Evolutionary conservation across 140 eudicot species (phyloP), one percentile per base, ranked within the genome.

Genomic region (Flaveria floridana): DNA sequence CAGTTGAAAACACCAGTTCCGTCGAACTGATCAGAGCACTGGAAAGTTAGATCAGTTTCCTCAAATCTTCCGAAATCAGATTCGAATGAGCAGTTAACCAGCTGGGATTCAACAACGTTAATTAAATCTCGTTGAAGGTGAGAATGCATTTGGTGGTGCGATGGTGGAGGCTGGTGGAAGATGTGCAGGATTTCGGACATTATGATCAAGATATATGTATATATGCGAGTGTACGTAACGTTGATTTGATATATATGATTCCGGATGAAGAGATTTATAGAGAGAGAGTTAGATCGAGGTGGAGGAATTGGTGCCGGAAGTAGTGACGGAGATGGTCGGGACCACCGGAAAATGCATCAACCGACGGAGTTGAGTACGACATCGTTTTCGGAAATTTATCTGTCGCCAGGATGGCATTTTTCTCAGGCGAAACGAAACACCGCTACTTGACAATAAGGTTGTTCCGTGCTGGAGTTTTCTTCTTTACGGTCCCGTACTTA

Each of bases 181-280:
- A 79, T 44, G n/a, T 72, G 70, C 56, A 79, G 42, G 7, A 80
- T 74, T 68, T 74, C 84, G 21, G 76, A 2, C 84, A 80, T 80
- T 62, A 9, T 34, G 34, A 16, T 10, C 0, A 4, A 26, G 30
- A 26, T 26, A 26, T 26, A 28, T 42, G 6, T 5, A 12, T 19
- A 2, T 34, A 34, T 28, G 37, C 37, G 2, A 30, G 3, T 30
- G 6, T 30, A 28, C 34, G 34, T 28, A 30, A 30, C 37, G 37
- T 30, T 39, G 51, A 55, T 25, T 68, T 53, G 52, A 52, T 79
- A 1, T 41, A 50, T 23, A 65, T 44, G 10, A 2, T 13, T 48
- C 6, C 4, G 13, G 50, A 11, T 44, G 50, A 44, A 44, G 65
- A 41, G 83, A 79, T 79, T 73, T 73, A 79, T 73, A 23, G 25